These are phyloP conservation scores for Ottelia alismoides DNA, from an alignment of 106 monocot species.

Conservation along the genomic window DNA sequence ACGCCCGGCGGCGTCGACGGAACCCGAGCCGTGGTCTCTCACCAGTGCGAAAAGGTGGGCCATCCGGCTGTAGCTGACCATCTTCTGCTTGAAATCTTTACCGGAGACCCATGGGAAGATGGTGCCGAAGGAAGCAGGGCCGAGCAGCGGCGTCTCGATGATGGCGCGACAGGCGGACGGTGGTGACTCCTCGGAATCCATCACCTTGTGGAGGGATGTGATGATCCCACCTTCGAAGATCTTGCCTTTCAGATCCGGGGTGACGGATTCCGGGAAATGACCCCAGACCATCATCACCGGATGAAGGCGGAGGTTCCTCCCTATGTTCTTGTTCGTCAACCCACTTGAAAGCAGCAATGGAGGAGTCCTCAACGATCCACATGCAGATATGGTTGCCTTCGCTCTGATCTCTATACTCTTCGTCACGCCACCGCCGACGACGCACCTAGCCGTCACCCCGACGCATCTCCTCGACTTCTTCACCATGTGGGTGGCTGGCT, in stretches of 20 bases:
- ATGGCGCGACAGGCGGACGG: slow-evolving; percentile 9
- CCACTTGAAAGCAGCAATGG: slow-evolving; percentile 34
- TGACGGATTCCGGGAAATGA: slow-evolving; percentile 11
- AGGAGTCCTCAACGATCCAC: slow-evolving; percentile 50
- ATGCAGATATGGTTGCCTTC: slow-evolving; percentile 33
- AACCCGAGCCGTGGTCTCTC: slow-evolving; percentile 35
- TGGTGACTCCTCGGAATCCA: neutral
- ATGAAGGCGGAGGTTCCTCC: slow-evolving; percentile 54
- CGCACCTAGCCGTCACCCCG: slow-evolving; percentile 36
- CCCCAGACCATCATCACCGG: slow-evolving; percentile 36
- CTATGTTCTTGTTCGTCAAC: slow-evolving; percentile 44
- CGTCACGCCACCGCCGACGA: slow-evolving; percentile 11
- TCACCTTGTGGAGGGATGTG: slow-evolving; percentile 44
- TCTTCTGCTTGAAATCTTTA: slow-evolving; percentile 41
- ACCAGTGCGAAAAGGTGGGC: slow-evolving; percentile 39
- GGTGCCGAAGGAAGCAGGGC: slow-evolving; percentile 18
- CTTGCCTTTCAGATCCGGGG: slow-evolving; percentile 28
- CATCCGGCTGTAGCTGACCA: slow-evolving; percentile 39
- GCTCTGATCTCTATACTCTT: slow-evolving; percentile 31
- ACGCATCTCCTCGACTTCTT: neutral
- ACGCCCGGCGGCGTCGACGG: slow-evolving; percentile 24
- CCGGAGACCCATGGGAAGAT: slow-evolving; percentile 54
- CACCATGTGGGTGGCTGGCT: too few species aligned
- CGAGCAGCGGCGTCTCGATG: slow-evolving; percentile 37
- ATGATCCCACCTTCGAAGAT: slow-evolving; percentile 48